These are phyloP conservation scores for Haemoproteus tartakovskyi DNA, from an alignment of 169 alveolate species.

Conservation along the genomic window DNA sequence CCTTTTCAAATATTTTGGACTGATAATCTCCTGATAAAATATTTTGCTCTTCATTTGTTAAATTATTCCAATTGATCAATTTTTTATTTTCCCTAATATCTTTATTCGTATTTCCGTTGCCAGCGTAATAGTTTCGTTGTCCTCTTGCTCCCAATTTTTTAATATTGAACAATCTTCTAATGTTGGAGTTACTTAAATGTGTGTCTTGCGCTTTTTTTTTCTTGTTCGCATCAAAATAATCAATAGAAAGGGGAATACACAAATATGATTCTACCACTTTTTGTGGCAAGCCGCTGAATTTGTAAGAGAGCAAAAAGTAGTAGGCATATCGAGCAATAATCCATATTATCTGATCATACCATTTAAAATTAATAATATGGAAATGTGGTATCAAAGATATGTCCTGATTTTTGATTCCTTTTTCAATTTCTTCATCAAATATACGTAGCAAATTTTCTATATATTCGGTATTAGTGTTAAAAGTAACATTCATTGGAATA, in stretches of 20 bases:
- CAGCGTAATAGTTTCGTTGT: neutral
- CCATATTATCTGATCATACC: conserved; percentile 66
- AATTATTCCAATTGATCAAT: conserved; percentile 8
- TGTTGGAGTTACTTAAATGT: conserved; percentile 36
- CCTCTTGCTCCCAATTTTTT: conserved; percentile 8
- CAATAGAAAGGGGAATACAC: conserved; percentile 55
- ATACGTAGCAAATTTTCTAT: conserved; percentile 16
- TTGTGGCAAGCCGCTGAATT: conserved; percentile 39
- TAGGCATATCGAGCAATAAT: conserved; percentile 46
- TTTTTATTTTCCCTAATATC: too few species aligned
- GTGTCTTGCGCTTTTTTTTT: conserved; percentile 2
- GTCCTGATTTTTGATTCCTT: conserved; percentile 39
- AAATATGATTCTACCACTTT: conserved; percentile 32
- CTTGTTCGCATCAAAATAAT: conserved; percentile 18
- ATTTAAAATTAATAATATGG: conserved; percentile 54
- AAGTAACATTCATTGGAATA: conserved; percentile 30
- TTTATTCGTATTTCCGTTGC: neutral
- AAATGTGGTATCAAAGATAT: conserved; percentile 64
- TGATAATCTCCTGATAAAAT: conserved; percentile 57
- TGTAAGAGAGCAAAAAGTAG: conserved; percentile 40
- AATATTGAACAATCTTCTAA: conserved; percentile 54
- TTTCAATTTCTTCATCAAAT: conserved; percentile 28
- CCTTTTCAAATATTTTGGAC: conserved; percentile 32
- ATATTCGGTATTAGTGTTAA: conserved; percentile 53
- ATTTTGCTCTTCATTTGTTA: neutral